Percentiles rank a stretch among this genome's conserved stretches.
Conservation (phyloP, 2,329 filamentous ascomycete genomes). For the Cryphonectria nitschkei region DNA sequence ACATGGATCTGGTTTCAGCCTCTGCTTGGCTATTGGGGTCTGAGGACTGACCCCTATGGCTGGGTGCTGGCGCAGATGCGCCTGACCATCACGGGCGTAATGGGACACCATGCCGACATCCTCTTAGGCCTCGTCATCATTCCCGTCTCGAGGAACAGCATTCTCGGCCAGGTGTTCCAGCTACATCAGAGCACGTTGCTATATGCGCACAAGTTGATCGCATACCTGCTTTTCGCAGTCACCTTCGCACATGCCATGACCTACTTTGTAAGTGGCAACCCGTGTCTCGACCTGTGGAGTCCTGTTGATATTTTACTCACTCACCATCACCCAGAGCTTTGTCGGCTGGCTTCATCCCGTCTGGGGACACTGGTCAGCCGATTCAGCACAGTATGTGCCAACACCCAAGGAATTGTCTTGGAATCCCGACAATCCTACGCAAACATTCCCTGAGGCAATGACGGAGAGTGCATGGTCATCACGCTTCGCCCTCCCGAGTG, state of each 20-base stretch:
- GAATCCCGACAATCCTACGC: conserved; percentile 28
- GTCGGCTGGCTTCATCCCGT: not conserved
- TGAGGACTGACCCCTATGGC: conserved; percentile 5
- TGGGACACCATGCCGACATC: conserved; percentile 30
- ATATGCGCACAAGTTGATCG: conserved; percentile 28
- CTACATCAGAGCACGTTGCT: conserved; percentile 30
- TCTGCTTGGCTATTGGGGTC: conserved; percentile 21
- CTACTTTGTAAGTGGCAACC: conserved; percentile 27
- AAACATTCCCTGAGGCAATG: conserved; percentile 24
- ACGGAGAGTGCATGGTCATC: conserved; percentile 14
- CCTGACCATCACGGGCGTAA: conserved; percentile 26
- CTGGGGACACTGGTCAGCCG: not conserved
- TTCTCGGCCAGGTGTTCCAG: conserved; percentile 26
- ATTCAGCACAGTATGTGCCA: not conserved
- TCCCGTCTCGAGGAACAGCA: conserved; percentile 27
- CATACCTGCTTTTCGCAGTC: conserved; percentile 21
- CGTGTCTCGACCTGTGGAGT: not conserved
- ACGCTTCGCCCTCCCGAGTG: conserved; percentile 20
- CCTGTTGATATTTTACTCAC: not conserved
- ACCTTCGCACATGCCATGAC: conserved; percentile 22
- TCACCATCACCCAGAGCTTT: not conserved
- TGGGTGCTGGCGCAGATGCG: conserved; percentile 27
- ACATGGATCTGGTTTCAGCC: conserved; percentile 27
- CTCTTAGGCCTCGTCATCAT: conserved; percentile 28
- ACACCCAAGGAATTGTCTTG: conserved; percentile 20